Evolutionary conservation across 1,284 basidiomycete species (phyloP).

Genomic region (Puccinia polysora): DNA sequence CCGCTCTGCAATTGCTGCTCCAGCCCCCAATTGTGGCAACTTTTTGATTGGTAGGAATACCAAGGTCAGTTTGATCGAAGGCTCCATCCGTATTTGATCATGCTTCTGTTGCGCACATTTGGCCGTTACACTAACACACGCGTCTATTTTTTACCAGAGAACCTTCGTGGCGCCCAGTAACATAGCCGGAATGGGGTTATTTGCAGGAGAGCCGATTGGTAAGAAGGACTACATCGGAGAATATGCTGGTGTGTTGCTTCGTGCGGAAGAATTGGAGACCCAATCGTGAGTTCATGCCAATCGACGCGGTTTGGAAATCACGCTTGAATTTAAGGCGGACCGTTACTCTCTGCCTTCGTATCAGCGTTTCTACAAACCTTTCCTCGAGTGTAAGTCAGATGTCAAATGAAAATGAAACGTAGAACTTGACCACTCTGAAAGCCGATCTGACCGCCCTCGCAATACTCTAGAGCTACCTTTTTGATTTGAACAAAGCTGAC

Average conservation of each 20-base stretch:
- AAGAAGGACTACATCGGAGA: slow-evolving; percentile 11
- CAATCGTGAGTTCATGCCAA: not conserved
- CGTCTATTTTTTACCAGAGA: slow-evolving; percentile 6
- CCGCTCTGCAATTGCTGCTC: no score
- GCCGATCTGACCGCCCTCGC: no score
- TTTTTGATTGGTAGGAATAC: slow-evolving; percentile 4
- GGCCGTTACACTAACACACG: not conserved
- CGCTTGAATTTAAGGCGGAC: no score
- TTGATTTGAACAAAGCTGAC: not conserved
- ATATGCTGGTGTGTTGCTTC: slow-evolving; percentile 20
- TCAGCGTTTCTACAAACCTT: no score
- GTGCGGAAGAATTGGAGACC: not conserved
- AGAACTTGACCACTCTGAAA: no score
- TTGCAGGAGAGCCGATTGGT: slow-evolving; percentile 8
- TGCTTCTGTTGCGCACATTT: not conserved
- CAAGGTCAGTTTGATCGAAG: not conserved
- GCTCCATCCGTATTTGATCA: not conserved
- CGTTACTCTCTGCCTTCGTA: no score
- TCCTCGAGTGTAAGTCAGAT: no score
- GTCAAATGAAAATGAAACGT: no score
- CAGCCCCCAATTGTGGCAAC: slow-evolving; percentile 24
- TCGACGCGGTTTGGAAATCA: not conserved
- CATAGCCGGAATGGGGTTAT: slow-evolving; percentile 16
- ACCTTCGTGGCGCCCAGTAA: slow-evolving; percentile 28
- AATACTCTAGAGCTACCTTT: slow-evolving; percentile 20